phyloP scores from a whole-genome alignment of 2,329 filamentous ascomycete species.

The Periglandula ipomoeae region DNA sequence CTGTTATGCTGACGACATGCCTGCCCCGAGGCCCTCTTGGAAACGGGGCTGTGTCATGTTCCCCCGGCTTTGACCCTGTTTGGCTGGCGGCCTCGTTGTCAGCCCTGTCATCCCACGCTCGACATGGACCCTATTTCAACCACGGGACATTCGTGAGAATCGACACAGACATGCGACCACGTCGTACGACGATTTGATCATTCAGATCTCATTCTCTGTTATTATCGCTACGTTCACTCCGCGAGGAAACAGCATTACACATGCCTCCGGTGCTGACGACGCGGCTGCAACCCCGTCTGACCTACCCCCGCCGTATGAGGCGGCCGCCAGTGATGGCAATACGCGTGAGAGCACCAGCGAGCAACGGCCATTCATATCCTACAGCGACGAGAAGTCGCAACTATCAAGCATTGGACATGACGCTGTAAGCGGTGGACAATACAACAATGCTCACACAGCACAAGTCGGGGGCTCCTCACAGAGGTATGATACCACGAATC shows the following conservation, averaged over 20 bases:
- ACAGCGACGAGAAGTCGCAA: slow-evolving; percentile 1
- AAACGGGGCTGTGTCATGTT: too few species aligned
- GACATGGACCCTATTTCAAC: too few species aligned
- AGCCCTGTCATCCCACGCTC: too few species aligned
- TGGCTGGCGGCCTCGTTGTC: too few species aligned
- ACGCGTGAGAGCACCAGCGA: not conserved
- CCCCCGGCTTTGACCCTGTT: too few species aligned
- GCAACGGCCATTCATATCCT: not conserved
- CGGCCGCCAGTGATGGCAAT: not conserved
- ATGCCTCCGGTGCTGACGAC: not conserved
- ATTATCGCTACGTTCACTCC: too few species aligned
- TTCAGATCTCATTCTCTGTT: too few species aligned
- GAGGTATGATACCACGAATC: not conserved
- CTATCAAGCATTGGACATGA: not conserved
- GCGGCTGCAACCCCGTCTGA: not conserved
- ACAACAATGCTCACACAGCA: not conserved
- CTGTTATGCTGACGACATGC: too few species aligned
- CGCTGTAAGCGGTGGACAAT: not conserved
- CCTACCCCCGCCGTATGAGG: slow-evolving; percentile 3
- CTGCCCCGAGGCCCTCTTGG: too few species aligned
- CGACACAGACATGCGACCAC: too few species aligned
- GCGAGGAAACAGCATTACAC: not conserved
- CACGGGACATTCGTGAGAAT: too few species aligned
- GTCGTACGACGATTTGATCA: too few species aligned
- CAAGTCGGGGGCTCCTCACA: not conserved